Conservation (phyloP, 2,329 filamentous ascomycete genomes). For the Fusarium sp. region DNA sequence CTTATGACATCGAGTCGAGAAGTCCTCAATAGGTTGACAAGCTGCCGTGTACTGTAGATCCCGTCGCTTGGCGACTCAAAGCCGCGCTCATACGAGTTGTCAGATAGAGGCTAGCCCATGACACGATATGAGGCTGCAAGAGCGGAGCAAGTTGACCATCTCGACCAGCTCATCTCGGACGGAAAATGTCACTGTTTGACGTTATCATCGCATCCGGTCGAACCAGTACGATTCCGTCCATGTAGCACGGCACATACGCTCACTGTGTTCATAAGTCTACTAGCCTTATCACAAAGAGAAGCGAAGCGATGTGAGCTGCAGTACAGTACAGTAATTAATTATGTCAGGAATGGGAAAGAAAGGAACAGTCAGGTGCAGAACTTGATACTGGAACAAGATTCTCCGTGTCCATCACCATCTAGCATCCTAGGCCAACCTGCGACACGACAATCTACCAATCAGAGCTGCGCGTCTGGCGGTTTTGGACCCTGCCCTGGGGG, state of each 20-base stretch:
- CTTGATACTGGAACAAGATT: conserved; percentile 43
- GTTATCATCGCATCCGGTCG: conserved; percentile 33
- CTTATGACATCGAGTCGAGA: too few relatives aligned
- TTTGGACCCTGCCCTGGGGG: not conserved
- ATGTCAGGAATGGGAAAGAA: not conserved
- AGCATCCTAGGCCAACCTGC: conserved; percentile 42
- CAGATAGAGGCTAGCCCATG: not conserved
- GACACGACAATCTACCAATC: conserved; percentile 40
- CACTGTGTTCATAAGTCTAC: conserved; percentile 26
- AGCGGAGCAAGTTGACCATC: conserved; percentile 23
- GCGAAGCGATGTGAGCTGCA: not conserved
- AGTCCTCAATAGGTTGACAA: too few relatives aligned
- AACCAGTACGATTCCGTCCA: conserved; percentile 34
- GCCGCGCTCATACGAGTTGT: conserved; percentile 11
- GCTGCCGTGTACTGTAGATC: not conserved
- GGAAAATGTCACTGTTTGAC: conserved; percentile 31
- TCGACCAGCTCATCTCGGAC: conserved; percentile 36
- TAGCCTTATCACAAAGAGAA: conserved; percentile 23
- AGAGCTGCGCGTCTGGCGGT: conserved; percentile 14
- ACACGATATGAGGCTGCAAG: conserved; percentile 9
- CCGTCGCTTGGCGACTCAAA: conserved; percentile 16
- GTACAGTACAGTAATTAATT: not conserved
- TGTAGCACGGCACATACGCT: conserved; percentile 19
- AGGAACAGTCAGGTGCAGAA: conserved; percentile 33
- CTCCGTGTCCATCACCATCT: conserved; percentile 43